Evolutionary conservation across 495 filamentous ascomycete species (phyloP).

Genomic region (Trichocladium uniseriatum): DNA sequence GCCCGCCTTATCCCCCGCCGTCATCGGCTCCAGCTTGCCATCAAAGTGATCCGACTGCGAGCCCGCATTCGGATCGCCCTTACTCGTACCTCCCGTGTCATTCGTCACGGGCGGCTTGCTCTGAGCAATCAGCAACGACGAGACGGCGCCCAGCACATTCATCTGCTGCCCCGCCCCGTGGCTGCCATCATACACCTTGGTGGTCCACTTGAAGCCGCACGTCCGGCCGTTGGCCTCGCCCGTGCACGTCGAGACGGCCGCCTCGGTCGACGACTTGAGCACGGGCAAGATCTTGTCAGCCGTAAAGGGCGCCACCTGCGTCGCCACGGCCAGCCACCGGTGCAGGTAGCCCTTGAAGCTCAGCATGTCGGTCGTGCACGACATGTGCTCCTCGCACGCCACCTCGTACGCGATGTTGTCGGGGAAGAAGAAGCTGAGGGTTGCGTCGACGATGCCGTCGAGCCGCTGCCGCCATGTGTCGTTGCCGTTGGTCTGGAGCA

Average conservation of each 20-base stretch:
- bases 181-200: slow-evolving; percentile 47
- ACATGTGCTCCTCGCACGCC: slow-evolving; percentile 53
- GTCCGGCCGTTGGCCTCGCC: slow-evolving; percentile 47
- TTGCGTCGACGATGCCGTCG: slow-evolving; percentile 49
- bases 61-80: slow-evolving; percentile 54
- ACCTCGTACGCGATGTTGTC: slow-evolving; percentile 49
- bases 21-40: slow-evolving; percentile 29
- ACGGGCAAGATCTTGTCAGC: slow-evolving; percentile 51
- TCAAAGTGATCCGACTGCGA: slow-evolving; percentile 18
- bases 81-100: slow-evolving; percentile 53
- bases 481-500: slow-evolving; percentile 53
- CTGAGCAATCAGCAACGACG: slow-evolving; percentile 39
- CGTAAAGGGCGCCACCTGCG: slow-evolving; percentile 62
- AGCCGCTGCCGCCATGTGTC: slow-evolving; percentile 52
- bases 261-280: slow-evolving; percentile 54
- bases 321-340: slow-evolving; percentile 67
- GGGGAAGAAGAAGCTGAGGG: slow-evolving; percentile 51
- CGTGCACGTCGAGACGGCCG: slow-evolving; percentile 61
- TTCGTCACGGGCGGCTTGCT: slow-evolving; percentile 45
- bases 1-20: slow-evolving; percentile 53
- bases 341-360: slow-evolving; percentile 82
- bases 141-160: slow-evolving; percentile 56
- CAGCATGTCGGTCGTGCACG: slow-evolving; percentile 66
- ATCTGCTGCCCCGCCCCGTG: slow-evolving; percentile 60
- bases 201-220: slow-evolving; percentile 65